Conservation (phyloP, 1,284 basidiomycete genomes). For the Ustilago bromivora region DNA sequence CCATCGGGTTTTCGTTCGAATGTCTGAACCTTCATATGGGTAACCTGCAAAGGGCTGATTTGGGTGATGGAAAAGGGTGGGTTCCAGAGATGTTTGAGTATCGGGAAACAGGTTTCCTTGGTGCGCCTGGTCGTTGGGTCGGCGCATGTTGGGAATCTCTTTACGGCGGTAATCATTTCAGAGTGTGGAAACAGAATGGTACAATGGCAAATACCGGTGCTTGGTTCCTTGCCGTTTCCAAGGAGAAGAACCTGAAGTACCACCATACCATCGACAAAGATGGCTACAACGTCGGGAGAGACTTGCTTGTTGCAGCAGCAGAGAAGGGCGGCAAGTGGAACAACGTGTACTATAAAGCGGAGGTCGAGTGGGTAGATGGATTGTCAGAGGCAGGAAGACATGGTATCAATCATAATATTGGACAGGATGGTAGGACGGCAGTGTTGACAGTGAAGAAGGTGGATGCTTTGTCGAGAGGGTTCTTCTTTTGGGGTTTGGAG, state of each 20-base stretch:
- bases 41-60: slow-evolving; percentile 78
- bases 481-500: slow-evolving; percentile 46
- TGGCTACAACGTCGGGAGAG: slow-evolving; percentile 69
- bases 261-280: slow-evolving; percentile 67
- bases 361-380: slow-evolving; percentile 65
- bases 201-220: slow-evolving; percentile 67
- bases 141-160: slow-evolving; percentile 67
- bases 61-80: slow-evolving; percentile 84
- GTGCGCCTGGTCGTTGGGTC: slow-evolving; percentile 67
- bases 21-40: slow-evolving; percentile 86
- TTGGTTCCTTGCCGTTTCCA: slow-evolving; percentile 69
- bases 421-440: slow-evolving; percentile 64
- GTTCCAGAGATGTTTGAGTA: slow-evolving; percentile 68
- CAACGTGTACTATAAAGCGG: slow-evolving; percentile 64
- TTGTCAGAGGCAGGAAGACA: slow-evolving; percentile 62
- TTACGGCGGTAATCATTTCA: slow-evolving; percentile 69
- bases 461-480: slow-evolving; percentile 25
- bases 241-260: slow-evolving; percentile 65
- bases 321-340: slow-evolving; percentile 62
- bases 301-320: slow-evolving; percentile 65
- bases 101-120: slow-evolving; percentile 63
- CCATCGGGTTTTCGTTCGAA: slow-evolving; percentile 79
- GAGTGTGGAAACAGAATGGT: slow-evolving; percentile 70
- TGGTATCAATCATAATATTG: slow-evolving; percentile 69
- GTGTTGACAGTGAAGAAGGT: slow-evolving; percentile 63